Evolutionary conservation across 345 rosid genomes (phyloP).

Genomic region (Acer negundo): DNA sequence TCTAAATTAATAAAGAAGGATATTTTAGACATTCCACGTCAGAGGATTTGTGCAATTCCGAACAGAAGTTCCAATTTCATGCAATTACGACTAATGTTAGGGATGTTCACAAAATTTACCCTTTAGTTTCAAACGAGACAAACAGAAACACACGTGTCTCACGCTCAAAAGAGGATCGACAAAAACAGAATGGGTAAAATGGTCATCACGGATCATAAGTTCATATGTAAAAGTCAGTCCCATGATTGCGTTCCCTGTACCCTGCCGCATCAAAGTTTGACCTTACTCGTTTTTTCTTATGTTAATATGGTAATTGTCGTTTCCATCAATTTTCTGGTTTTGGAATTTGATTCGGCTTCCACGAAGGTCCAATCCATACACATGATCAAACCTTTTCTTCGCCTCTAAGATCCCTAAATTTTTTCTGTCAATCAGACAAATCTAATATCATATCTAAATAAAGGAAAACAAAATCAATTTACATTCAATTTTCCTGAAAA

Average conservation of each 20-base stretch:
- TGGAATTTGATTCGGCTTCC: slow-evolving; percentile 21
- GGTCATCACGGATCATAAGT: background rate
- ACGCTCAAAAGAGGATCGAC: background rate
- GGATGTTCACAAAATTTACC: too few relatives aligned
- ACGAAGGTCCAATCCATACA: slow-evolving; percentile 24
- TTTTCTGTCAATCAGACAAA: background rate
- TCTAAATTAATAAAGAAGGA: too few relatives aligned
- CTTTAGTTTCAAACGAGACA: background rate
- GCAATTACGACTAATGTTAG: too few relatives aligned
- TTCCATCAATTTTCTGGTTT: background rate
- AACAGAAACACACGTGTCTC: background rate
- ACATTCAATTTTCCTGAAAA: background rate
- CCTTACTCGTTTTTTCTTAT: background rate
- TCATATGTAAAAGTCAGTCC: background rate
- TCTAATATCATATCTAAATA: background rate
- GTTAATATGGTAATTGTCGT: background rate
- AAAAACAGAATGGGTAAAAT: background rate
- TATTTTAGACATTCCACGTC: too few relatives aligned
- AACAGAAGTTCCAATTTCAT: too few relatives aligned
- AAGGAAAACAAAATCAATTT: background rate
- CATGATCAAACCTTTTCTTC: slow-evolving; percentile 5
- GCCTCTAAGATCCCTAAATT: slow-evolving; percentile 17
- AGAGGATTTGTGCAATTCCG: too few relatives aligned
- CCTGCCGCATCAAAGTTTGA: background rate
- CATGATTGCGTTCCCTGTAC: slow-evolving; percentile 3